phyloP scores from a whole-genome alignment of 371 early-diverging fungal species.

The Apophysomyces elegans region DNA sequence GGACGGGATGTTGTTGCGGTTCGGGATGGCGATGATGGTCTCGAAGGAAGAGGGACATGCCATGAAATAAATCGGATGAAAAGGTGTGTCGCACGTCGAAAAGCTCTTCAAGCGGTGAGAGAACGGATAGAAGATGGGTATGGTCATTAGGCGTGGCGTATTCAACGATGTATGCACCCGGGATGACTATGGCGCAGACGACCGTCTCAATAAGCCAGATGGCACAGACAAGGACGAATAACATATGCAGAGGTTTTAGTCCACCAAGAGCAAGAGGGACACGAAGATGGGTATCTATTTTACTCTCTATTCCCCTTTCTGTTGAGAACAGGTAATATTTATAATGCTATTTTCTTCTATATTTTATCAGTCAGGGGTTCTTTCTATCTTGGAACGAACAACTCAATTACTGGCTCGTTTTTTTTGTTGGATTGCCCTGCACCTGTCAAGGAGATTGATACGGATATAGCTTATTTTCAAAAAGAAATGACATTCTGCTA shows the following conservation, averaged over 20 bases:
- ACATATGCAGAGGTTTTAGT: background rate
- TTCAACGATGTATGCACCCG: constrained; percentile 49
- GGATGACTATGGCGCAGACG: constrained; percentile 18
- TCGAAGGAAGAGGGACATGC: constrained; percentile 30
- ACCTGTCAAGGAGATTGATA: constrained; percentile 2
- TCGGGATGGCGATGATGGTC: constrained; percentile 12
- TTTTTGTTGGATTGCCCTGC: background rate
- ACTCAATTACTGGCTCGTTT: background rate
- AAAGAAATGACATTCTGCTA: background rate
- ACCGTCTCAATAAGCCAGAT: background rate
- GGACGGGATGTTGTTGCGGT: constrained; percentile 27
- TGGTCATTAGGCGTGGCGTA: constrained; percentile 35
- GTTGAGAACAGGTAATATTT: background rate
- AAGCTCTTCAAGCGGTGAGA: constrained; percentile 8
- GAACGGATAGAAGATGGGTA: constrained; percentile 10
- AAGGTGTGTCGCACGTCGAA: constrained; percentile 35
- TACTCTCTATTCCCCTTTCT: too few relatives aligned
- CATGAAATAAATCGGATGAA: constrained; percentile 29
- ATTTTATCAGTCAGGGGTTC: constrained; percentile 6
- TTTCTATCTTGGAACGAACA: background rate
- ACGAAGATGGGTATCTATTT: background rate
- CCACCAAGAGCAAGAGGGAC: background rate
- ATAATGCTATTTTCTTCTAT: background rate
- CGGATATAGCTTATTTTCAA: background rate
- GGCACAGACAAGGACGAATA: background rate